A percentile compares a stretch with the other conserved stretches of the same genome.
Evolutionary conservation across 768 basidiomycete genomes (phyloP).

Genomic region (Phylloporus rhodoxanthus): DNA sequence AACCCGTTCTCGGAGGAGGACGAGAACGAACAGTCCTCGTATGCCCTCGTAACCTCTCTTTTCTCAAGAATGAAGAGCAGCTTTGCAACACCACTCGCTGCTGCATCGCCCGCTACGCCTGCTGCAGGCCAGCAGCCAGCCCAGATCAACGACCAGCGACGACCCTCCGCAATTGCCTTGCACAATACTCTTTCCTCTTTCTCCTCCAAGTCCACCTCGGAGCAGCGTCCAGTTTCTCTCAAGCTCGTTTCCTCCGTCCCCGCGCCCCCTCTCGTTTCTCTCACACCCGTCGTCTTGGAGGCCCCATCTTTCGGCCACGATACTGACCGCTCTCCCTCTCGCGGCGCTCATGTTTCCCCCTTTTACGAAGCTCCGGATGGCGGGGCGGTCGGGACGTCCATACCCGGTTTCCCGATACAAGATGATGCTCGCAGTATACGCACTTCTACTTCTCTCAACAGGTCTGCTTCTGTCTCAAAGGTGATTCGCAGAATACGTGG

Average conservation of each 20-base stretch:
- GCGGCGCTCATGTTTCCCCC: conserved; percentile 45
- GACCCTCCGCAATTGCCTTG: conserved; percentile 47
- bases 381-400: conserved; percentile 60
- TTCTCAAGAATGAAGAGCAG: conserved; percentile 79
- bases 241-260: conserved; percentile 45
- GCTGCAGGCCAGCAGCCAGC: conserved; percentile 27
- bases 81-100: conserved; percentile 59
- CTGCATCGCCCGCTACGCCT: conserved; percentile 38
- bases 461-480: conserved; percentile 82
- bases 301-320: conserved; percentile 64
- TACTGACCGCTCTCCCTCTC: conserved; percentile 54
- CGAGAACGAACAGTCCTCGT: conserved; percentile 83
- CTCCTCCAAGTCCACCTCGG: conserved; percentile 40
- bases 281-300: conserved; percentile 81
- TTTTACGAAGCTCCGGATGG: conserved; percentile 52
- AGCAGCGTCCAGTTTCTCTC: conserved; percentile 58
- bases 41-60: conserved; percentile 75
- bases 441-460: conserved; percentile 63
- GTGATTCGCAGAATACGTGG: conserved; percentile 87
- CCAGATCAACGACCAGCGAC: conserved; percentile 44
- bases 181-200: conserved; percentile 43
- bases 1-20: conserved; percentile 93
- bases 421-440: conserved; percentile 87
- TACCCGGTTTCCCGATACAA: conserved; percentile 88
- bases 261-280: conserved; percentile 79